Evolutionary conservation across 2,329 filamentous ascomycete genomes (phyloP).

Genomic region (Xylariaceae sp.): DNA sequence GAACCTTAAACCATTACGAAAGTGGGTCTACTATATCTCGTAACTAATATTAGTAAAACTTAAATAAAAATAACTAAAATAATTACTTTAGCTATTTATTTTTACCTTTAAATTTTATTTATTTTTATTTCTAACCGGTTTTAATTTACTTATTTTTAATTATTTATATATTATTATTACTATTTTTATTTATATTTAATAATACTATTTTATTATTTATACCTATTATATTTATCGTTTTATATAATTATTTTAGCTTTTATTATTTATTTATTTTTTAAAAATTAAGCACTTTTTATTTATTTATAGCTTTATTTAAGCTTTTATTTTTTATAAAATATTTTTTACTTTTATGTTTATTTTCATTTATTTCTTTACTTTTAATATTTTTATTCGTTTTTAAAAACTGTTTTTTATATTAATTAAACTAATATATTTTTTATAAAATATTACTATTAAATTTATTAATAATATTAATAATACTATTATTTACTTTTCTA

Average conservation of each 20-base stretch:
- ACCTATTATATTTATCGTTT: background rate
- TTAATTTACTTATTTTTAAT: background rate
- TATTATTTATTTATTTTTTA: background rate
- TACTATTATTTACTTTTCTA: too few species aligned
- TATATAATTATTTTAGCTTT: background rate
- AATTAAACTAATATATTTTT: too few species aligned
- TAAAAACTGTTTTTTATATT: too few species aligned
- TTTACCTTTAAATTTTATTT: background rate
- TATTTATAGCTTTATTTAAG: too few species aligned
- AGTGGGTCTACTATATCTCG: background rate
- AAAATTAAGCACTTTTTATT: background rate
- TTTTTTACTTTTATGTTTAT: too few species aligned
- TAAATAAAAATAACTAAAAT: background rate
- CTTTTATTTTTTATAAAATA: too few species aligned
- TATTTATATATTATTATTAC: background rate
- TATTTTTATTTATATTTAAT: background rate
- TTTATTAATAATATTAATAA: too few species aligned
- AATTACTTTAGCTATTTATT: background rate
- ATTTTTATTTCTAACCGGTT: background rate
- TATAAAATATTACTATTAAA: too few species aligned
- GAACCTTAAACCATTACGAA: too few species aligned
- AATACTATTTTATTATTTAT: background rate
- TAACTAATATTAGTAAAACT: background rate
- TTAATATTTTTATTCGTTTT: too few species aligned
- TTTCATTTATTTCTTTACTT: too few species aligned